Percentiles rank a stretch among this genome's conserved stretches.
These are phyloP conservation scores for Pneumocystis wakefieldiae DNA, from an alignment of 1,139 yeast species.

Conservation along the genomic window DNA sequence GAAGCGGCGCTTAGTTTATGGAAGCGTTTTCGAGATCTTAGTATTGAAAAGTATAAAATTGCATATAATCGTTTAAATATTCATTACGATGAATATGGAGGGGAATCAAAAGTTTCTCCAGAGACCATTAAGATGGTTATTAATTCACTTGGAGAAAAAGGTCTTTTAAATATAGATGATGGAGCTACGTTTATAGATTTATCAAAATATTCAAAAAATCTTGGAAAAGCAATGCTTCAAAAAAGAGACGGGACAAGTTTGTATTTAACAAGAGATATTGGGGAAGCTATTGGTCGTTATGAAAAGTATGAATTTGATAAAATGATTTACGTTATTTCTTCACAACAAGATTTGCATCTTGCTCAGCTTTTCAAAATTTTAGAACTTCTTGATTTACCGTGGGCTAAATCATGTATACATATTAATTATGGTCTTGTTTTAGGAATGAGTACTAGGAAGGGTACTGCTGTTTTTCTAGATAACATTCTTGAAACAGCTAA, in stretches of 20 bases:
- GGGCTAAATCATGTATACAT: conserved; percentile 71
- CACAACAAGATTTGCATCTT: conserved; percentile 88
- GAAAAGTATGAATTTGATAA: conserved; percentile 77
- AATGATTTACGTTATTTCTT: conserved; percentile 89
- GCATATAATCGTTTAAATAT: conserved; percentile 90
- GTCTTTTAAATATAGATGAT: conserved; percentile 67
- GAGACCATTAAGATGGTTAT: conserved; percentile 57
- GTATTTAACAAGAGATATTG: conserved; percentile 91
- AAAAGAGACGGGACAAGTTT: conserved; percentile 93
- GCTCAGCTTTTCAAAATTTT: conserved; percentile 92
- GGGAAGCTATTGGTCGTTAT: conserved; percentile 88
- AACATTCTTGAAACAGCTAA: conserved; percentile 87
- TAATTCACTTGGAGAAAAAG: conserved; percentile 47
- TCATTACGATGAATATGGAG: conserved; percentile 73
- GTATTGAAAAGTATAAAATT: conserved; percentile 69
- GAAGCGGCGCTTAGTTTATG: conserved; percentile 62
- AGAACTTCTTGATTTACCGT: conserved; percentile 78
- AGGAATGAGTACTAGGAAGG: conserved; percentile 98
- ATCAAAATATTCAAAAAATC: conserved; percentile 72
- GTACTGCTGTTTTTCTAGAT: conserved; percentile 94
- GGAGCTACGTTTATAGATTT: conserved; percentile 87
- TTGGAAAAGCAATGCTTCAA: conserved; percentile 87
- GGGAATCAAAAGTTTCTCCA: conserved; percentile 85
- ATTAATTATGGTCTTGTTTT: conserved; percentile 95
- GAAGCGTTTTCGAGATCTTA: conserved; percentile 77